Evolutionary conservation across 106 monocot genomes (phyloP), one percentile per base, ranked within the genome.

Genomic region (Allium sativum): DNA sequence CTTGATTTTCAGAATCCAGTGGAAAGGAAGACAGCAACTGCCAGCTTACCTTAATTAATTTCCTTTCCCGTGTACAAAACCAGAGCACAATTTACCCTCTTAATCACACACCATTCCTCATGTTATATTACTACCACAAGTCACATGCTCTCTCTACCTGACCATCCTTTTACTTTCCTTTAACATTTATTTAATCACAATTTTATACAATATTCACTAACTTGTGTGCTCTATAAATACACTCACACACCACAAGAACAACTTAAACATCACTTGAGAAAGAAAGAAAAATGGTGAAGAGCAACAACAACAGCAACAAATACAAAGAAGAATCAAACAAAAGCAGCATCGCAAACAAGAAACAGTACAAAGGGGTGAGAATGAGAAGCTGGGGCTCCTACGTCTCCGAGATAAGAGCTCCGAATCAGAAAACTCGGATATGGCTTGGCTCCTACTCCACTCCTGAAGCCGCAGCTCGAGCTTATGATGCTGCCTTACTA

Each of bases 401-500:
- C 64, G 72, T 72, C 9, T 72, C 72, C 1, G 72, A 72, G 40
- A 72, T 72, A 18, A 22, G 72, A 50, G 72, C 72, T 13, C 72
- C 72, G 1, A 72, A 65, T 16, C 72, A 72, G 21, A 72, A 72
- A 64, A 65, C 64, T 18, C 46, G 72, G 15, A 72, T 72, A 20
- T 72, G 72, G 72, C 41, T 72, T 11, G 72, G 72, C 56, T 72
- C 72, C 19, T 72, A 72, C 48, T 72, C 72, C 7, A 72, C 72
- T 9, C 72, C 72, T 1, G 72, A 72, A 45, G 72, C 72, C n/a
- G 72, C 72, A 18, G 72, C 72, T 3, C 45, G 64, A 0, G 72
- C 72, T 5, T 72, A 72, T 48, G 72, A 72, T 45, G 72, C 72
- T 4, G 72, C 72, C 6, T 57, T 72, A 46, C 55, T 72, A 18